phyloP scores from a whole-genome alignment of 352 stramenopile genomes.

The Phytophthora kernoviae region DNA sequence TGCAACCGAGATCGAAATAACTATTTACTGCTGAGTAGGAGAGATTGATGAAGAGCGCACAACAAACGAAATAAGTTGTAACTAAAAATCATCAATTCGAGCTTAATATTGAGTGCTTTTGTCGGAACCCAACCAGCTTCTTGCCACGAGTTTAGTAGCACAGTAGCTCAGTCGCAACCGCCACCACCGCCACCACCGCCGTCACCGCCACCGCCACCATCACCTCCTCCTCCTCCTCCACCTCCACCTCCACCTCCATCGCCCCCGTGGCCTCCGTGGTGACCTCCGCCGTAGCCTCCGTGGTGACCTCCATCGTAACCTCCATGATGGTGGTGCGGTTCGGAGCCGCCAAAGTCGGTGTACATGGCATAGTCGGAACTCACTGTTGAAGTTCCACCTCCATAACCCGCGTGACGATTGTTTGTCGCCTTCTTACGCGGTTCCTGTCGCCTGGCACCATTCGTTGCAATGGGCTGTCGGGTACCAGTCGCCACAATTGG shows the following conservation, averaged over 20 bases:
- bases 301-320: constrained; percentile 7
- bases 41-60: too few relatives aligned
- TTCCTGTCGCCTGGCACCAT: background rate
- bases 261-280: background rate
- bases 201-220: background rate
- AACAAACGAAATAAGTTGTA: too few relatives aligned
- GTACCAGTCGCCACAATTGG: too few relatives aligned
- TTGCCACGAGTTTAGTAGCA: too few relatives aligned
- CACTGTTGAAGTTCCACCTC: constrained; percentile 1
- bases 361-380: constrained; percentile 8
- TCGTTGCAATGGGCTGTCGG: background rate
- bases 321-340: too few relatives aligned
- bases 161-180: background rate
- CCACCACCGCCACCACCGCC: constrained; percentile 5
- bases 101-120: too few relatives aligned
- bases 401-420: background rate
- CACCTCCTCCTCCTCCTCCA: too few relatives aligned
- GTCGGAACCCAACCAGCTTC: too few relatives aligned
- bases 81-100: too few relatives aligned
- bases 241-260: too few relatives aligned
- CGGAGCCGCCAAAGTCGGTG: constrained; percentile 11
- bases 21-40: too few relatives aligned
- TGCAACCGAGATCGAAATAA: too few relatives aligned
- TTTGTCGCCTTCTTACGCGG: background rate
- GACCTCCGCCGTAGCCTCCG: background rate